These are phyloP conservation scores for Sutorius eximius DNA, from an alignment of 1,284 basidiomycete genomes.

Conservation along the genomic window DNA sequence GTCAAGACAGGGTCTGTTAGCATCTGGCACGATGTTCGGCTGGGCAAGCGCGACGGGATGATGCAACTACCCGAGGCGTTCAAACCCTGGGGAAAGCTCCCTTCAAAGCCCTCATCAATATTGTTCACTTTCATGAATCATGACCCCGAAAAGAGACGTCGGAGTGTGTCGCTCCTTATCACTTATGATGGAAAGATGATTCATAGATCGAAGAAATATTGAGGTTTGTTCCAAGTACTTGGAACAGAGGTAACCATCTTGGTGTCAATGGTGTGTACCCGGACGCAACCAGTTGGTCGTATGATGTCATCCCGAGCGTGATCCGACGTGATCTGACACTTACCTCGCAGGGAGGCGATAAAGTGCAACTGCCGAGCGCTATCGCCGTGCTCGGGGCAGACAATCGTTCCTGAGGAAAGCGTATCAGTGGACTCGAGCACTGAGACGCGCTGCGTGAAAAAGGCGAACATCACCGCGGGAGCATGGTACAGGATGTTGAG, in stretches of 20 bases:
- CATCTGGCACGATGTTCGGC: constrained; percentile 86
- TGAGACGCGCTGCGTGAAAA: not conserved
- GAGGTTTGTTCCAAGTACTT: no score
- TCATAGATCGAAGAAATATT: no score
- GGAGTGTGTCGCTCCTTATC: not conserved
- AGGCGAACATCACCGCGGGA: constrained; percentile 39
- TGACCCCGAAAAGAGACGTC: not conserved
- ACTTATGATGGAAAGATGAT: no score
- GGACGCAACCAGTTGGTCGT: no score
- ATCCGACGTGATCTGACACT: not conserved
- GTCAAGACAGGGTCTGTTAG: constrained; percentile 86
- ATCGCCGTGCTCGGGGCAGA: constrained; percentile 33
- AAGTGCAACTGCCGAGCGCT: constrained; percentile 23
- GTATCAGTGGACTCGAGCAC: not conserved
- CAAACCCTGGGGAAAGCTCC: constrained; percentile 47
- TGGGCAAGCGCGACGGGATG: constrained; percentile 77
- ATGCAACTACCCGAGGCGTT: constrained; percentile 74
- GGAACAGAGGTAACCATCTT: no score
- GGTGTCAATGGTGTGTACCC: no score
- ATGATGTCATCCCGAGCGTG: no score
- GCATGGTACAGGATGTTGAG: constrained; percentile 42
- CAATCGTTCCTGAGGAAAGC: constrained; percentile 22
- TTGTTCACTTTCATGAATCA: not conserved
- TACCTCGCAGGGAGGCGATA: constrained; percentile 34
- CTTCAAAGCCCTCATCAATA: constrained; percentile 18